phyloP scores from a whole-genome alignment of 2,329 filamentous ascomycete genomes.

The Lithohypha guttulata region DNA sequence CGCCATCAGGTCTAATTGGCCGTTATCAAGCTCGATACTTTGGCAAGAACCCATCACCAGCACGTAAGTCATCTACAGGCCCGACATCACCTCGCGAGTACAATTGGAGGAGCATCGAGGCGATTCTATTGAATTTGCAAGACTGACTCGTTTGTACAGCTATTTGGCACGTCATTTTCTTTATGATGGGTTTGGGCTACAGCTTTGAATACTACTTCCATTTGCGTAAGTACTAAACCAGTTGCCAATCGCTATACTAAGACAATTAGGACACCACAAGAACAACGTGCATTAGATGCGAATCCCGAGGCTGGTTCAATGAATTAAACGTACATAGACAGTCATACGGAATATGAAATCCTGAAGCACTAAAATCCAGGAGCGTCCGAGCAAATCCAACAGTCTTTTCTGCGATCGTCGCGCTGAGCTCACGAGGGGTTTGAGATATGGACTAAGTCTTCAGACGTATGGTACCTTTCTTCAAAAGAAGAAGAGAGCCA shows the following conservation, averaged over 20 bases:
- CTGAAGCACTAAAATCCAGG: background rate
- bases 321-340: slow-evolving; percentile 7
- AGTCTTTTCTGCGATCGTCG: no score
- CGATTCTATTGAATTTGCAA: no score
- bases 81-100: slow-evolving; percentile 13
- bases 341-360: slow-evolving; percentile 3
- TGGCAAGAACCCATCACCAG: slow-evolving; percentile 79
- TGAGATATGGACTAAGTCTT: no score
- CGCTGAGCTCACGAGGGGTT: no score
- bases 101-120: background rate
- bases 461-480: no score
- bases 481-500: no score
- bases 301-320: background rate
- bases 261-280: slow-evolving; percentile 99
- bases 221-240: slow-evolving; percentile 62
- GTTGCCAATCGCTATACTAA: no score
- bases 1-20: slow-evolving; percentile 72
- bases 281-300: slow-evolving; percentile 78
- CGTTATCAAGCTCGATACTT: slow-evolving; percentile 85
- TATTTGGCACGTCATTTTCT: slow-evolving; percentile 72
- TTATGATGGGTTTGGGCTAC: slow-evolving; percentile 74
- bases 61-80: slow-evolving; percentile 55
- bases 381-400: no score
- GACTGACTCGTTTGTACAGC: slow-evolving; percentile 53
- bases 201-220: slow-evolving; percentile 99